Evolutionary conservation across 169 alveolate species (phyloP).

Genomic region (Cryptosporidium sp.): DNA sequence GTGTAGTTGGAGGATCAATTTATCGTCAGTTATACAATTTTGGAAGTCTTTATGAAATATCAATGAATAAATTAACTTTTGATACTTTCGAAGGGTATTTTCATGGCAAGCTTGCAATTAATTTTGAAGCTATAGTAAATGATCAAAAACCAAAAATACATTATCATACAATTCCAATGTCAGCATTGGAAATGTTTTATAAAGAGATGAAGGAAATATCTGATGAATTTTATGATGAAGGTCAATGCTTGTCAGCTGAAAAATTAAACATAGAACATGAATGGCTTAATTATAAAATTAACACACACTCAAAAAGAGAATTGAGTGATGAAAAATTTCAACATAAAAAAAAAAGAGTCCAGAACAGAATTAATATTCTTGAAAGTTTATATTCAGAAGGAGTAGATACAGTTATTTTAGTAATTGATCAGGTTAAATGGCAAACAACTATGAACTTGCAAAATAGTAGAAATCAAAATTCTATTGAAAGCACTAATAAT

Average conservation of each 20-base stretch:
- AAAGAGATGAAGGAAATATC: not conserved
- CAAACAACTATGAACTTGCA: not conserved
- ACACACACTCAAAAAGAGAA: not conserved
- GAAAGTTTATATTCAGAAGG: constrained; percentile 38
- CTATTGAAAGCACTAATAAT: not conserved
- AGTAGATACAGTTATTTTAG: constrained; percentile 45
- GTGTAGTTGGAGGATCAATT: constrained; percentile 69
- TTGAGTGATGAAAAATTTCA: constrained; percentile 23
- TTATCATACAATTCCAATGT: constrained; percentile 56
- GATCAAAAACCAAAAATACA: constrained; percentile 13
- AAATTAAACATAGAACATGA: constrained; percentile 24
- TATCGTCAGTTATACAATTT: constrained; percentile 41
- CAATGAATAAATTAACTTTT: constrained; percentile 61
- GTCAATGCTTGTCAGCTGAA: not conserved
- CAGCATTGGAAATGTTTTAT: constrained; percentile 40
- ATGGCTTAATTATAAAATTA: constrained; percentile 45
- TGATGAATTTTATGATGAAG: not conserved
- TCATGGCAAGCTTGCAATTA: constrained; percentile 39
- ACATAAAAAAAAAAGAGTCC: constrained; percentile 32
- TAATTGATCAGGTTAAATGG: constrained; percentile 52
- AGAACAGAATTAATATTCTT: constrained; percentile 21
- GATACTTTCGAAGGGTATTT: constrained; percentile 61
- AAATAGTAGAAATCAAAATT: not conserved
- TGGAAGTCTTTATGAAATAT: constrained; percentile 50
- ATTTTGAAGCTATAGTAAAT: constrained; percentile 47